Base-by-base conservation (phyloP, 345 rosid species). In the Odontarrhena argentea region DNA sequence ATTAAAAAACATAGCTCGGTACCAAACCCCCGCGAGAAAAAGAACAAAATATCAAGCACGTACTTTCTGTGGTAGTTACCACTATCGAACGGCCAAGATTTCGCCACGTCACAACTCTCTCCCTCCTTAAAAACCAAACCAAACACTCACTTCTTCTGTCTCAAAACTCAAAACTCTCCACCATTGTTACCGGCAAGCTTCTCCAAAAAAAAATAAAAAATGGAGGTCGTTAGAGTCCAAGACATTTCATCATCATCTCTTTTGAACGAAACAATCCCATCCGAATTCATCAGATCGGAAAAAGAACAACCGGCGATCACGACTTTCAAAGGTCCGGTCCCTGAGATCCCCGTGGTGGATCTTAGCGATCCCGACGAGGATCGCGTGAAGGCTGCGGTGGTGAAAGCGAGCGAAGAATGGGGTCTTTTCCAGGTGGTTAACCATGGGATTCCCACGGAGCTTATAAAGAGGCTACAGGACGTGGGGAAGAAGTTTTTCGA, bases 401-500 rank as follows among this genome's bases (percentile, higher is more conserved):
- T 81, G 24, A 70, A 79, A 4, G 87, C 87, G 28, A 80, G 83
- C 1, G 79, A 74, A 67, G 76, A 72, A 43, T 83, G 81, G 81
- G 87, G 85, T 7, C 48, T 75, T 28, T 81, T 83, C 4, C 87
- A 83, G 49, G 71, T 81, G 11, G 73, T 81, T 1, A 79, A 79
- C 52, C 87, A 81, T 45, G 81, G 85, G 2, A 76, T 79, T 0
- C 80, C 85, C 46, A 51, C n/a, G 81, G 81, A 84, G 22, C 59
- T 88, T 0, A 85, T 90, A 2, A 3, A 3, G 8, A 61, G 73
- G 37, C 49, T 93, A 6, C 90, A 87, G 50, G 60, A 37, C 9
- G 96, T 75, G 0, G 98, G 97, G 0, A 80, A 61, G 67, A 71
- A 66, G 46, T 87, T 93, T 63, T 93, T 90, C 30, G 92, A 87